Conservation (phyloP, 768 basidiomycete species). For the Filobasidium floriforme region DNA sequence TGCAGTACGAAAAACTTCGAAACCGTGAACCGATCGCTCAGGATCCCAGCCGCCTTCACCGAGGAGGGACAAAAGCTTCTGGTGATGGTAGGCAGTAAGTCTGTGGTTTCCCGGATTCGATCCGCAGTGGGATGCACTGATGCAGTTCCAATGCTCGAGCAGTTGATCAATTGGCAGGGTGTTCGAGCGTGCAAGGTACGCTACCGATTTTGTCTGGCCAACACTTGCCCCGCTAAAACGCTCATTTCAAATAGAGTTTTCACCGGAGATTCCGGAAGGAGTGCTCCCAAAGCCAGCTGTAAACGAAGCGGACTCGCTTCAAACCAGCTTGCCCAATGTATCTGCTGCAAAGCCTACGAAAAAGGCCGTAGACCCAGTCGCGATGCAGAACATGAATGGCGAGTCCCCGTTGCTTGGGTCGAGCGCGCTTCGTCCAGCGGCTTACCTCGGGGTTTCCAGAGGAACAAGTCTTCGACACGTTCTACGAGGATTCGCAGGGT, state of each 20-base stretch:
- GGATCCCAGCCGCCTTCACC: slow-evolving; percentile 55
- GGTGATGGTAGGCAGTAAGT: slow-evolving; percentile 19
- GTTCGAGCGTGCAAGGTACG: slow-evolving; percentile 48
- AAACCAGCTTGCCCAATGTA: no score
- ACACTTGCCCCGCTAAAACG: neutral
- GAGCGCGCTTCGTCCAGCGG: no score
- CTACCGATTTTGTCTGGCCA: neutral
- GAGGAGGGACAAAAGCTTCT: slow-evolving; percentile 60
- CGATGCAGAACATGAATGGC: no score
- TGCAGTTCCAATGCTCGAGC: slow-evolving; percentile 5
- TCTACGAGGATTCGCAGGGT: slow-evolving; percentile 58
- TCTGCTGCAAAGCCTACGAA: no score
- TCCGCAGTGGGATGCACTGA: no score
- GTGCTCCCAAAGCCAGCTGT: neutral
- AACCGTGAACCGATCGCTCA: slow-evolving; percentile 55
- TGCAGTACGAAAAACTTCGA: slow-evolving; percentile 62
- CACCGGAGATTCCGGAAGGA: slow-evolving; percentile 35
- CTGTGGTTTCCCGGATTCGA: no score
- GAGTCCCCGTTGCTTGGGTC: no score
- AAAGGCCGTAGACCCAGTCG: no score
- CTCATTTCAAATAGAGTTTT: slow-evolving; percentile 53
- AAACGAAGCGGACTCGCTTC: slow-evolving; percentile 20
- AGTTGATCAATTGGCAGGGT: slow-evolving; percentile 70
- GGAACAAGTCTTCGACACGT: neutral
- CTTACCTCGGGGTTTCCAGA: neutral